phyloP scores from a whole-genome alignment of 2,329 filamentous ascomycete genomes.

The Xylaria sp. region DNA sequence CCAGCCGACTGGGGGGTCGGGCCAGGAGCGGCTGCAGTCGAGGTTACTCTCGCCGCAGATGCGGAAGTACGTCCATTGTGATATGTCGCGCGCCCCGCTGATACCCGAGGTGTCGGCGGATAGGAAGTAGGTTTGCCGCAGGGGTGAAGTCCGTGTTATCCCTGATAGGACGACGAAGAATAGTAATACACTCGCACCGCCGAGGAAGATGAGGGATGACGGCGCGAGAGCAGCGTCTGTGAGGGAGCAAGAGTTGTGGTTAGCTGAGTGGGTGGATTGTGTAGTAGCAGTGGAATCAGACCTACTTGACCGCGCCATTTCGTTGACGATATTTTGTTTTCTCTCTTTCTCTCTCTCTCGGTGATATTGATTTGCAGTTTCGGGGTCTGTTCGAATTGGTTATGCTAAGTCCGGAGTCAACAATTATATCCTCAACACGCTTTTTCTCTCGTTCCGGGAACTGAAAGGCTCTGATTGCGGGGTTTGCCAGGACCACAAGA shows the following conservation, averaged over 20 bases:
- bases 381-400: background rate
- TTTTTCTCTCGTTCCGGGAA: background rate
- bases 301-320: conserved; percentile 27
- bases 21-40: conserved; percentile 67
- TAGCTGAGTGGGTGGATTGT: background rate
- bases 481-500: conserved; percentile 9
- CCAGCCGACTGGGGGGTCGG: conserved; percentile 74
- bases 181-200: conserved; percentile 58
- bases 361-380: background rate
- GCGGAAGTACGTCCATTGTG: conserved; percentile 92
- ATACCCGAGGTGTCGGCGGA: conserved; percentile 77
- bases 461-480: background rate
- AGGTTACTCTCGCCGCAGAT: conserved; percentile 71
- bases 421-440: background rate
- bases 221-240: conserved; percentile 32
- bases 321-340: background rate
- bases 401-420: background rate
- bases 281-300: background rate
- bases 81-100: conserved; percentile 66
- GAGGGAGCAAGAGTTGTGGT: background rate
- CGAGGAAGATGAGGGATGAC: conserved; percentile 51
- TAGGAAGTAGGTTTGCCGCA: conserved; percentile 85
- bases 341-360: background rate
- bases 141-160: conserved; percentile 54
- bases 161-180: conserved; percentile 66